Evolutionary conservation across 805 yeast genomes (phyloP), one percentile per base, ranked within the genome.

Genomic region (Saturnispora diversa): DNA sequence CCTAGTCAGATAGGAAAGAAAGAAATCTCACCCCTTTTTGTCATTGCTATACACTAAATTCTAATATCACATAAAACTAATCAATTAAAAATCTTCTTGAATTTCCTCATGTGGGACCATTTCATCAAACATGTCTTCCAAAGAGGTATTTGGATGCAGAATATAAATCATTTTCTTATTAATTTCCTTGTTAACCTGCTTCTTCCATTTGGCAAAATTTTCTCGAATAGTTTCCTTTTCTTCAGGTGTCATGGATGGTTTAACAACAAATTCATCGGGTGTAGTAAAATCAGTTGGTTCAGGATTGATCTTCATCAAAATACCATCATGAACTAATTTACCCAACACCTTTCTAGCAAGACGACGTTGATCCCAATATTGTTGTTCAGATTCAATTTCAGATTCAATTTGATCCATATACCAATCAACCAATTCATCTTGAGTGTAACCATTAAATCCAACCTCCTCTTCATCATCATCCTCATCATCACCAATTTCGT

Each of bases 61-160:
- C 28, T 34, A 32, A 34, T 34, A 23, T 25, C 28, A 34, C 37
- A 34, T 6, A 15, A 13, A 6, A 6, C 37, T 34, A 30, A n/a
- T 13, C 9, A 10, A 15, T 31, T 24, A 39, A 26, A 26, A 42
- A 15, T 36, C 50, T 31, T 48, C 46, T 13, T 48, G 45, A 13
- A 30, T 45, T 19, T 40, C 52, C 17, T 44, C 48, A 23, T 34
- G 45, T 38, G 38, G 24, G 9, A 40, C 40, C 21, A 40, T 15
- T 28, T 49, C 72, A 45, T 73, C 78, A 46, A 74, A 69, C 56
- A 73, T 70, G 50, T 84, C 94, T 49, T 80, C 69, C 44, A 83
- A 74, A 13, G 87, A 83, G 63, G 88, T 82, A 59, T 85, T 85
- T 42, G 95, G 95, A 65, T 85, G 94, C 42, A 75, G 60, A 25